Percentiles rank a stretch among this genome's conserved stretches.
Evolutionary conservation across 441 rosid species (phyloP).

Genomic region (Erodium chrysanthum): DNA sequence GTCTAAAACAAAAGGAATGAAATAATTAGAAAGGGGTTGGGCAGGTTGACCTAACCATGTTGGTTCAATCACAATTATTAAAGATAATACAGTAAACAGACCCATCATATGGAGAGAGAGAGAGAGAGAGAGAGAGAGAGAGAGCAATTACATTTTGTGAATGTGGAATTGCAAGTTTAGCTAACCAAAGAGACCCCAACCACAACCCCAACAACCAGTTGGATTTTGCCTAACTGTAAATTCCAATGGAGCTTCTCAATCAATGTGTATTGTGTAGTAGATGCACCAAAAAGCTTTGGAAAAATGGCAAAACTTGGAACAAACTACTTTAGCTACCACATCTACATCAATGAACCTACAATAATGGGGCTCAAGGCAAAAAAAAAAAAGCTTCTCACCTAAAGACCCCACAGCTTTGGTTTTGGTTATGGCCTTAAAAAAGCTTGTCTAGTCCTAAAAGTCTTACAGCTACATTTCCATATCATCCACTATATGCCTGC

Average conservation of each 20-base stretch:
- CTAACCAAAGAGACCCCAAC: constrained; percentile 3
- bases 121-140: too few relatives aligned
- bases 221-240: neutral
- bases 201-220: constrained; percentile 2
- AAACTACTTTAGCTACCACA: neutral
- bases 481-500: neutral
- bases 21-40: too few relatives aligned
- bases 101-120: too few relatives aligned
- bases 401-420: neutral
- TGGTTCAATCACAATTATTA: too few relatives aligned
- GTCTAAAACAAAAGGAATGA: too few relatives aligned
- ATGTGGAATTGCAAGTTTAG: neutral
- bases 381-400: neutral
- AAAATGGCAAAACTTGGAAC: neutral
- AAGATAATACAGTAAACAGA: too few relatives aligned
- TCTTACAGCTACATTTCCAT: neutral
- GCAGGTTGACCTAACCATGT: too few relatives aligned
- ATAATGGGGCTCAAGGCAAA: neutral
- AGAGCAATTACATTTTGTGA: neutral
- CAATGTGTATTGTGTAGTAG: neutral
- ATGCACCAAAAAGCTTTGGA: neutral
- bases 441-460: neutral
- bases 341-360: neutral
- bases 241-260: neutral
- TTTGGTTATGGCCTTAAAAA: constrained; percentile 1